Conservation (phyloP, 257 asterid species). For the Echites panduratus region DNA sequence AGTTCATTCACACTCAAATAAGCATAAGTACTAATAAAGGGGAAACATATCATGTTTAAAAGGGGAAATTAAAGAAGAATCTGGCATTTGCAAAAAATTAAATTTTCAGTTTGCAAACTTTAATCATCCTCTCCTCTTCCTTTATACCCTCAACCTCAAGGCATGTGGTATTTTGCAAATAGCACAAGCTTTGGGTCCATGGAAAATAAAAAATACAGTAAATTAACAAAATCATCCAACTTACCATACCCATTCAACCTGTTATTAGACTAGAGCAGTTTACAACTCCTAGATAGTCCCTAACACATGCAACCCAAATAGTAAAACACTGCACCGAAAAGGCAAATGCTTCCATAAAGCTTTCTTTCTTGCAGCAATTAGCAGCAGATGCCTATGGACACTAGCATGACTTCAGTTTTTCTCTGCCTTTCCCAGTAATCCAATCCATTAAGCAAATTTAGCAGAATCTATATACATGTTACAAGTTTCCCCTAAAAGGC, state of each 20-base stretch:
- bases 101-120: neutral
- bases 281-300: neutral
- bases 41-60: neutral
- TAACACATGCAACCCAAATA: neutral
- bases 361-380: constrained; percentile 1
- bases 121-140: neutral
- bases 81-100: neutral
- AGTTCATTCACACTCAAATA: neutral
- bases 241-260: neutral
- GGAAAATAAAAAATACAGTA: neutral
- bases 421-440: neutral
- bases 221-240: neutral
- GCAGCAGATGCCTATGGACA: neutral
- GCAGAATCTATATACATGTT: neutral
- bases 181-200: neutral
- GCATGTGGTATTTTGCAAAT: neutral
- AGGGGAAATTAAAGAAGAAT: neutral
- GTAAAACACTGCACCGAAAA: neutral
- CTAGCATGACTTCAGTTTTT: neutral
- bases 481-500: neutral
- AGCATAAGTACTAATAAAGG: neutral
- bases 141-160: neutral
- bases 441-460: neutral
- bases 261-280: neutral
- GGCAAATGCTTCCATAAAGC: neutral